Base-by-base conservation (phyloP, 2,329 filamentous ascomycete genomes). In the Epichloe baconii region DNA sequence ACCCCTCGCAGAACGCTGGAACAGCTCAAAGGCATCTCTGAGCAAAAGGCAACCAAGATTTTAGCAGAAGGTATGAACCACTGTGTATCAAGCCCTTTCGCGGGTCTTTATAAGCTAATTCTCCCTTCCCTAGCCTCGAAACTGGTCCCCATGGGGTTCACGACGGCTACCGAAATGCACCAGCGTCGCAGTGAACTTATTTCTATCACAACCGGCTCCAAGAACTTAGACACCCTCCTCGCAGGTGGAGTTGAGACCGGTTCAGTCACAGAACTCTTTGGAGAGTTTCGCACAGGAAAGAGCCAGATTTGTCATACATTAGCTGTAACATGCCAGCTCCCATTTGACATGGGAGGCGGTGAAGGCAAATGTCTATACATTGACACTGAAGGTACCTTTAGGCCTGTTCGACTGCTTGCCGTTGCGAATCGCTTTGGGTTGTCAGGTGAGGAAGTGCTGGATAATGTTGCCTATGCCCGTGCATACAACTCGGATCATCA, bases 401-500 rank as follows among this genome's bases (percentile, higher is more conserved):
- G 90, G 57, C 94, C 93, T 0, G 89, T 97, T 2, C 85, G 93
- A 50, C 74, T 95, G 15, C 77, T 98, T 4, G 86, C 90, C 8
- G 93, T 97, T 5, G 94, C 93, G 44, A 93, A 95, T 62, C 82
- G 93, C 50, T 98, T 91, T 62, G 94, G 94, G 0, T 77, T 98
- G 2, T 94, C 89, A 3, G 93, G 93, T 19, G 93, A 98, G 69
- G 94, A 98, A 67, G 93, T 98, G 0, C 78, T 98, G 8, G 94
- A 98, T 71, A 98, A 98, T 59, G 90, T 98, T 52, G 94, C 94
- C 3, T 98, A 98, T 66, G 94, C 94, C 47, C 85, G 93, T 54
- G 93, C 93, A 10, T 98, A 98, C 74, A 98, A 98, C 67, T 97
- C 91, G 0, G 93, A 98, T 58, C 93, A 98, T 68, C 93, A 98